Conservation (phyloP, 1,284 basidiomycete genomes). For the Tremellales sp. region DNA sequence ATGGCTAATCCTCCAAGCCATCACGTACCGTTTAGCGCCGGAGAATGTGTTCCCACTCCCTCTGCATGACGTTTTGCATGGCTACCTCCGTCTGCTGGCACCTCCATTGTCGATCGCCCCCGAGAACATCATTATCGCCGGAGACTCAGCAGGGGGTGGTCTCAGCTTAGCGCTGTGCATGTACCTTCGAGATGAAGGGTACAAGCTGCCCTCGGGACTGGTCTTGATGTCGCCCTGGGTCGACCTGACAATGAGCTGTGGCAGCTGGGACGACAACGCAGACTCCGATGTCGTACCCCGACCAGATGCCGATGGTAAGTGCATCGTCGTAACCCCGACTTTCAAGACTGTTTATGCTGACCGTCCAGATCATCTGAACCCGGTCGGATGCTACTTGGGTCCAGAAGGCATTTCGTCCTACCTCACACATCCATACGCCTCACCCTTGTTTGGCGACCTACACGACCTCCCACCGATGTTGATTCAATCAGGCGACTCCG, state of each 20-base stretch:
- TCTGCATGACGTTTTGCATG: constrained; percentile 81
- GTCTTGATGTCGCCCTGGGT: constrained; percentile 93
- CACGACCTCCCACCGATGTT: constrained; percentile 81
- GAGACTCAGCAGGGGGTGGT: constrained; percentile 92
- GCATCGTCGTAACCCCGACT: too few species aligned
- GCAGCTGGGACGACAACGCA: constrained; percentile 93
- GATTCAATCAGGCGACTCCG: constrained; percentile 90
- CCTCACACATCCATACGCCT: constrained; percentile 92
- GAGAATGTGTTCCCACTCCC: constrained; percentile 92
- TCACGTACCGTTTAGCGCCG: constrained; percentile 94
- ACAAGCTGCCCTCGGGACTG: constrained; percentile 72
- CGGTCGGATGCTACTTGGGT: constrained; percentile 87
- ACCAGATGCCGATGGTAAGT: constrained; percentile 58
- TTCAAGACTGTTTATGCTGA: constrained; percentile 2
- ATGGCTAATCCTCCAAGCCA: constrained; percentile 53
- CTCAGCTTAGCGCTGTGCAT: constrained; percentile 79
- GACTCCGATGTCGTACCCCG: constrained; percentile 73
- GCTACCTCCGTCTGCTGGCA: constrained; percentile 80
- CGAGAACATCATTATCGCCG: constrained; percentile 80
- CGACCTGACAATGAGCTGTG: constrained; percentile 91
- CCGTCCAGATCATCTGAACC: constrained; percentile 74
- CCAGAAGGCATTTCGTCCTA: constrained; percentile 71
- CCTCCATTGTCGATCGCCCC: constrained; percentile 81
- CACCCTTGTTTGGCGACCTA: constrained; percentile 91
- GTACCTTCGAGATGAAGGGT: constrained; percentile 83